phyloP scores from a whole-genome alignment of 1,284 basidiomycete species.

The Naganishia albida region DNA sequence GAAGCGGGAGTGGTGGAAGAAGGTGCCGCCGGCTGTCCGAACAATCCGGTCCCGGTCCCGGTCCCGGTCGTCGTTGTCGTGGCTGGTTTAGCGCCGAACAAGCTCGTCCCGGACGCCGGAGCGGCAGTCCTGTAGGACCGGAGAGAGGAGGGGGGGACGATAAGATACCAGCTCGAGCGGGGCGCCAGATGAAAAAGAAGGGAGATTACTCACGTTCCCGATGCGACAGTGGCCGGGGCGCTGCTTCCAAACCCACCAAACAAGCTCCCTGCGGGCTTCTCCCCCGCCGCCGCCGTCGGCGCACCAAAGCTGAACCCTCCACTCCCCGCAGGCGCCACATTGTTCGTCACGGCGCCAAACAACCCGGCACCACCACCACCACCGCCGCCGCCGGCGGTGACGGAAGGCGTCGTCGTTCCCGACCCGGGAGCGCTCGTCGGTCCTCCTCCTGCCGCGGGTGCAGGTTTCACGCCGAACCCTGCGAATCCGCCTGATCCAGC shows the following conservation, averaged over 20 bases:
- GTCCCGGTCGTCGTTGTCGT: slow-evolving; percentile 7
- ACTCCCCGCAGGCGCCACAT: slow-evolving; percentile 5
- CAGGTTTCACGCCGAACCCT: slow-evolving; percentile 14
- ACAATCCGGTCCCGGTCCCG: background rate
- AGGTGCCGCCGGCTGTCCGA: slow-evolving; percentile 9
- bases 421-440: slow-evolving; percentile 3
- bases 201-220: too few relatives aligned
- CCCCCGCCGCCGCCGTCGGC: background rate
- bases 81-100: slow-evolving; percentile 21
- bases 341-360: slow-evolving; percentile 7
- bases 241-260: slow-evolving; percentile 25
- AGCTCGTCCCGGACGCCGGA: slow-evolving; percentile 16
- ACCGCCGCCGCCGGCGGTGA: background rate
- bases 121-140: slow-evolving; percentile 10
- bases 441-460: background rate
- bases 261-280: slow-evolving; percentile 1
- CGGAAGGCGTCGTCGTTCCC: slow-evolving; percentile 12
- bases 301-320: slow-evolving; percentile 30
- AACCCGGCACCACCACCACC: too few relatives aligned
- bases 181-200: background rate
- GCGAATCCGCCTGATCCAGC: background rate
- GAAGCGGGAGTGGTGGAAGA: background rate
- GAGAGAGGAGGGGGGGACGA: too few relatives aligned
- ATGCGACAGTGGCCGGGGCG: background rate
- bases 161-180: too few relatives aligned